A percentile compares a stretch with the other conserved stretches of the same genome.
Evolutionary conservation across 441 rosid species (phyloP).

Genomic region (Biscutella laevigata): DNA sequence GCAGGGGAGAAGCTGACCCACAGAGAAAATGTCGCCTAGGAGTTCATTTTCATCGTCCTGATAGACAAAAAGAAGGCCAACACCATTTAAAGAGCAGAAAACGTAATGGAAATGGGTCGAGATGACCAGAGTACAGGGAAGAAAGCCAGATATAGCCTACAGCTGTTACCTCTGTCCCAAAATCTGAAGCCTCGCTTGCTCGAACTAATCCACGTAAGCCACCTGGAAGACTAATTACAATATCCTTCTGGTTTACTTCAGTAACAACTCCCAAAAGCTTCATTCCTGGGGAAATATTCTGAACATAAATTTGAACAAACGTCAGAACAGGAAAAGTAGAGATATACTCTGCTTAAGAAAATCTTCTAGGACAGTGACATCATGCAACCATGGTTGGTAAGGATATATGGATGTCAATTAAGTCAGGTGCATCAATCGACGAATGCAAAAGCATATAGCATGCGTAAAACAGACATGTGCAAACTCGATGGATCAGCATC

Average conservation of each 20-base stretch:
- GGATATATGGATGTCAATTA: conserved; percentile 5
- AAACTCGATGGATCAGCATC: neutral
- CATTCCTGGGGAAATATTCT: conserved; percentile 95
- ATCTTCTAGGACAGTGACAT: conserved; percentile 1
- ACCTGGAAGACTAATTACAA: conserved; percentile 83
- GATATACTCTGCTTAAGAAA: neutral
- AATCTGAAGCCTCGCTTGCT: conserved; percentile 66
- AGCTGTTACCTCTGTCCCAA: conserved; percentile 53
- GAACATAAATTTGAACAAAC: conserved; percentile 13
- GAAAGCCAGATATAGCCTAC: neutral
- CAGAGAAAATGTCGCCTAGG: conserved; percentile 45
- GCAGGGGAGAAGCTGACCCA: conserved; percentile 91
- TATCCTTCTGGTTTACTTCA: conserved; percentile 94
- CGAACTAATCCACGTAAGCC: conserved; percentile 94
- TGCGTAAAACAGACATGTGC: neutral
- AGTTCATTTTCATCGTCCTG: conserved; percentile 51
- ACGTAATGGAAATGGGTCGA: neutral
- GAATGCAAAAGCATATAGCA: neutral
- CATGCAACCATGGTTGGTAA: conserved; percentile 2
- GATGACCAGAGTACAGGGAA: neutral
- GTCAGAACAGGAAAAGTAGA: conserved; percentile 9
- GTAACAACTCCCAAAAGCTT: conserved; percentile 91
- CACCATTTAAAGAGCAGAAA: conserved; percentile 6
- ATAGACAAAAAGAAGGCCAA: conserved; percentile 16
- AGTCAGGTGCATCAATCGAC: neutral